These are phyloP conservation scores for Diospyros lotus DNA, from an alignment of 148 eudicot species.

Conservation along the genomic window DNA sequence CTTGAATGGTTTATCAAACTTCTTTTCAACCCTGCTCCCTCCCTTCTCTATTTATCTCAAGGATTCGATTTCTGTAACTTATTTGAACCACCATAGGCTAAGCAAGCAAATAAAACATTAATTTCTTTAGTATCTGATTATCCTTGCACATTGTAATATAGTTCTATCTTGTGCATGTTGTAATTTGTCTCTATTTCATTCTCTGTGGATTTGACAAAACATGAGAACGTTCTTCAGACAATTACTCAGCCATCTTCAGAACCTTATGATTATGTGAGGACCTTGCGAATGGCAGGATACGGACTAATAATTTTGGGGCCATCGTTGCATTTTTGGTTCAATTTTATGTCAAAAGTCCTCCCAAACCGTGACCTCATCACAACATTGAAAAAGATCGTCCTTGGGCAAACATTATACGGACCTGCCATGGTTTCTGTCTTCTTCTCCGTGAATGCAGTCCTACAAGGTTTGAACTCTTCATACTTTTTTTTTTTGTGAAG, in stretches of 20 bases:
- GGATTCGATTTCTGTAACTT: not conserved
- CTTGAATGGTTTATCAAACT: not conserved
- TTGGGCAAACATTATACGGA: constrained; percentile 78
- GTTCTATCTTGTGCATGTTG: not conserved
- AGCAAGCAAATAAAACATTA: too few species aligned
- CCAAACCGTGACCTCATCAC: constrained; percentile 70
- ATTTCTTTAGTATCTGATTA: too few species aligned
- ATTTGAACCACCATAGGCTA: not conserved
- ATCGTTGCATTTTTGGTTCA: constrained; percentile 88
- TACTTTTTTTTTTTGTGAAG: too few species aligned
- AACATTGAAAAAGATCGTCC: constrained; percentile 67
- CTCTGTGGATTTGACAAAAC: constrained; percentile 3
- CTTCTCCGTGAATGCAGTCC: constrained; percentile 80
- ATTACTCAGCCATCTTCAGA: constrained; percentile 45
- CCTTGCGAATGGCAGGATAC: constrained; percentile 82
- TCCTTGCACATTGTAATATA: too few species aligned
- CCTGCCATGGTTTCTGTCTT: constrained; percentile 73
- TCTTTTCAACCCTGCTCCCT: too few species aligned
- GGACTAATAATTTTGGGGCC: constrained; percentile 84
- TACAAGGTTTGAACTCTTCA: constrained; percentile 54
- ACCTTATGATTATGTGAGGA: constrained; percentile 60
- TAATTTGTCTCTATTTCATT: not conserved
- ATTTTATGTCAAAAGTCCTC: constrained; percentile 51
- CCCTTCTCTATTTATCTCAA: not conserved
- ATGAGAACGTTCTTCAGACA: constrained; percentile 35